Evolutionary conservation across 805 yeast genomes (phyloP).

Genomic region (Wickerhamiella dianesei): DNA sequence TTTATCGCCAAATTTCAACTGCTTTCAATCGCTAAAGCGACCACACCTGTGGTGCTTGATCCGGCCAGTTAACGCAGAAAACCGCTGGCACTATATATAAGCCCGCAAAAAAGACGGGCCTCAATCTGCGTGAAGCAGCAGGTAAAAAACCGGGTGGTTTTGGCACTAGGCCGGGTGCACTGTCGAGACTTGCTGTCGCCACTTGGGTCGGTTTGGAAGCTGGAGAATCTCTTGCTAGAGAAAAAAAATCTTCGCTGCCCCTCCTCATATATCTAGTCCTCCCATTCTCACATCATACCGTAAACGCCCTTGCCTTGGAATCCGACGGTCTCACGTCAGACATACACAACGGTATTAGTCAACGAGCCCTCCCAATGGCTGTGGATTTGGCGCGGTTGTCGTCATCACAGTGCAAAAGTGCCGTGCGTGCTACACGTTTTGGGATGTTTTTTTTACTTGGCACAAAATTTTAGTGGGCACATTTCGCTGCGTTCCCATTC

Average conservation of each 20-base stretch:
- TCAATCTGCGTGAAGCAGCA: background rate
- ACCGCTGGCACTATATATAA: background rate
- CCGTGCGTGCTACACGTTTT: no score
- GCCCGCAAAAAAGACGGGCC: background rate
- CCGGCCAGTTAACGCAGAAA: background rate
- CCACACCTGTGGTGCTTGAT: no score
- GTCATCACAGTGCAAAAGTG: no score
- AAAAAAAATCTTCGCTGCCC: background rate
- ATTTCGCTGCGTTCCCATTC: no score
- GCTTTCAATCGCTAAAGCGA: no score
- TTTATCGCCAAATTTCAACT: no score
- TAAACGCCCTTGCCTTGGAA: background rate
- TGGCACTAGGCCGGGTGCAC: background rate
- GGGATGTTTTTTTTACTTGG: no score
- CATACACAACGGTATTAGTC: background rate
- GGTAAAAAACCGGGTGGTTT: background rate
- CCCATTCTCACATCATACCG: background rate
- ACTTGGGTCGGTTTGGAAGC: background rate
- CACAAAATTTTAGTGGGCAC: no score
- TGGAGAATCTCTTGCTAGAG: background rate
- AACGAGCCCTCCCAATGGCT: no score
- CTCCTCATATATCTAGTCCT: background rate
- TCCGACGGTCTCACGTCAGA: background rate
- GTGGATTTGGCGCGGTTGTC: background rate
- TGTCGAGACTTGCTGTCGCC: background rate